phyloP scores from a whole-genome alignment of 179 eudicot species.

The Heliamphora pulchella region DNA sequence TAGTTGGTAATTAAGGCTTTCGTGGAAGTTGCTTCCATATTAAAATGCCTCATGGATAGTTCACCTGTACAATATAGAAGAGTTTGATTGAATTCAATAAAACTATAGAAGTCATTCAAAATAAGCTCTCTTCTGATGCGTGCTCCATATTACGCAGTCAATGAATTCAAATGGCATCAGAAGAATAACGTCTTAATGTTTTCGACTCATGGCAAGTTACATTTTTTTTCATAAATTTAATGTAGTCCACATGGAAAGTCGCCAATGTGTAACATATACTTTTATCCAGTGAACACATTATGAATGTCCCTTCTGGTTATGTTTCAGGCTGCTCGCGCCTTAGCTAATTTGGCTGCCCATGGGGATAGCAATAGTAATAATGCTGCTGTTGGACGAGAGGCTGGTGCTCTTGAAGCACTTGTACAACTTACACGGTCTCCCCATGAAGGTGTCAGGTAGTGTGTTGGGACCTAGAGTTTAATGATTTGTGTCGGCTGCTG shows the following conservation, averaged over 20 bases:
- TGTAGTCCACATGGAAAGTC: background rate
- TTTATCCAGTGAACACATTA: conserved; percentile 2
- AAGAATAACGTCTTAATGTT: background rate
- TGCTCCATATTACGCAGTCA: background rate
- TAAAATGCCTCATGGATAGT: background rate
- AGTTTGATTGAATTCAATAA: background rate
- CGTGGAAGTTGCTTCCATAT: conserved; percentile 2
- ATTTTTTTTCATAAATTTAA: background rate
- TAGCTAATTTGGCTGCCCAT: conserved; percentile 90
- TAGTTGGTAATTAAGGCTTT: background rate
- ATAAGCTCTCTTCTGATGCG: background rate
- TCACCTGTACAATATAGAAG: background rate
- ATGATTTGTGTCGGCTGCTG: conserved; percentile 8
- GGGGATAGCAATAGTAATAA: conserved; percentile 85
- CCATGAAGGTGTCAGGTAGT: conserved; percentile 95
- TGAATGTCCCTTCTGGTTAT: conserved; percentile 4
- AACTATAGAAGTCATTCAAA: too few relatives aligned
- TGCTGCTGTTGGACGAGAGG: conserved; percentile 91
- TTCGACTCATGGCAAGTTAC: background rate
- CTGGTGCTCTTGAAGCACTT: conserved; percentile 94
- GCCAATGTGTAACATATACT: background rate
- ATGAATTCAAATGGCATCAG: background rate
- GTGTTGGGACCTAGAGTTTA: conserved; percentile 4
- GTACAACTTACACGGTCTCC: conserved; percentile 82
- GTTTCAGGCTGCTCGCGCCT: conserved; percentile 89